phyloP scores from a whole-genome alignment of 164 flowering plant genomes.

The Dillenia turbinata region DNA sequence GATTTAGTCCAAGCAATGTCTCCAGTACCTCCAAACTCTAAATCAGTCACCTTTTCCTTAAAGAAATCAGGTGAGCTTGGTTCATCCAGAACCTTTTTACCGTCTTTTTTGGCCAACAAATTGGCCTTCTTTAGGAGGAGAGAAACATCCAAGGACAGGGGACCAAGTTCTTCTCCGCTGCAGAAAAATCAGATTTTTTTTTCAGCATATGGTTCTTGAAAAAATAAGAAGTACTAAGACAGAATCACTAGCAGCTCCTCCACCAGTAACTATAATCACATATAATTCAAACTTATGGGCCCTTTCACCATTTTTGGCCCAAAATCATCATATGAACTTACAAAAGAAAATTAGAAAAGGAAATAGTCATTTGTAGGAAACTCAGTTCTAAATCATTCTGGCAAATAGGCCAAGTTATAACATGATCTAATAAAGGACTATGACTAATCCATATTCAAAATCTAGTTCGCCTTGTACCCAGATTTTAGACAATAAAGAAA shows the following conservation, averaged over 20 bases:
- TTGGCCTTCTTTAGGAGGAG: slow-evolving; percentile 7
- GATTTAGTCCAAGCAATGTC: slow-evolving; percentile 25
- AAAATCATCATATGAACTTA: no score
- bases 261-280: no score
- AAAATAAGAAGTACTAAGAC: neutral
- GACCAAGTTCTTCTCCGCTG: slow-evolving; percentile 71
- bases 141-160: slow-evolving; percentile 35
- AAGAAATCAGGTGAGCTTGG: slow-evolving; percentile 15
- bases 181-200: slow-evolving; percentile 14
- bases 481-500: no score
- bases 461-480: no score
- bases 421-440: no score
- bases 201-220: neutral
- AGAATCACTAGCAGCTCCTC: neutral
- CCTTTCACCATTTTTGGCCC: no score
- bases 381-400: no score
- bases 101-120: slow-evolving; percentile 12
- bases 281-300: no score
- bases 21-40: slow-evolving; percentile 10
- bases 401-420: no score
- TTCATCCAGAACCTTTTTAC: slow-evolving; percentile 17
- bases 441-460: no score
- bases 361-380: no score
- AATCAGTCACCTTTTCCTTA: slow-evolving; percentile 14
- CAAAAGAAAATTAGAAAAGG: no score